Percentiles rank a stretch among this genome's conserved stretches.
These are phyloP conservation scores for Fusarium miscanthi DNA, from an alignment of 2,329 filamentous ascomycete genomes.

Conservation along the genomic window DNA sequence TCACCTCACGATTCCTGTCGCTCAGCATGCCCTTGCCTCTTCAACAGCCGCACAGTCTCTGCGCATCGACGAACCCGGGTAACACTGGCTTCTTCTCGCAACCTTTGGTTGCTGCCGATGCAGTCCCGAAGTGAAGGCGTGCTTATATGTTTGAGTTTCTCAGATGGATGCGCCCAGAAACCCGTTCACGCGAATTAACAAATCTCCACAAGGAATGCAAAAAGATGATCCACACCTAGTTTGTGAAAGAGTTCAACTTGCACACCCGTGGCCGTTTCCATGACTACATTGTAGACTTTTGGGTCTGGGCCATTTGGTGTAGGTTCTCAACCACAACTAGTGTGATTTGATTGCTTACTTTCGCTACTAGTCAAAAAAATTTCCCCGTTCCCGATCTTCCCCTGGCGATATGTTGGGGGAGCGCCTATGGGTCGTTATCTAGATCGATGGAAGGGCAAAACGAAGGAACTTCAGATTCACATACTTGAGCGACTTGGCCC, in stretches of 20 bases:
- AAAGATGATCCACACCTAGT: neutral
- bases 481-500: neutral
- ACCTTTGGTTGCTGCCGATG: neutral
- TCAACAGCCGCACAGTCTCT: neutral
- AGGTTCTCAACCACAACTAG: neutral
- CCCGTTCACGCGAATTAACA: too few species aligned
- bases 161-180: neutral
- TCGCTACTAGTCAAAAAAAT: neutral
- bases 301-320: neutral
- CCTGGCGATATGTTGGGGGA: neutral
- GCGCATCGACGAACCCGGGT: neutral
- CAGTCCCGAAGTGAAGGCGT: neutral
- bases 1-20: too few species aligned
- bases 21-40: too few species aligned
- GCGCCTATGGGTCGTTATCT: neutral
- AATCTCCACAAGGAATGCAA: neutral
- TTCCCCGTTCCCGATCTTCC: neutral
- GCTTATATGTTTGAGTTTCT: neutral
- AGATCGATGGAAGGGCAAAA: neutral
- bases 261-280: neutral
- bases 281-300: neutral
- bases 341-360: neutral
- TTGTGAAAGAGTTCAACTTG: neutral
- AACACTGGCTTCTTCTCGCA: neutral
- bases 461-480: neutral